phyloP scores from a whole-genome alignment of 1,284 basidiomycete genomes.

The Moesziomyces globuligerus region DNA sequence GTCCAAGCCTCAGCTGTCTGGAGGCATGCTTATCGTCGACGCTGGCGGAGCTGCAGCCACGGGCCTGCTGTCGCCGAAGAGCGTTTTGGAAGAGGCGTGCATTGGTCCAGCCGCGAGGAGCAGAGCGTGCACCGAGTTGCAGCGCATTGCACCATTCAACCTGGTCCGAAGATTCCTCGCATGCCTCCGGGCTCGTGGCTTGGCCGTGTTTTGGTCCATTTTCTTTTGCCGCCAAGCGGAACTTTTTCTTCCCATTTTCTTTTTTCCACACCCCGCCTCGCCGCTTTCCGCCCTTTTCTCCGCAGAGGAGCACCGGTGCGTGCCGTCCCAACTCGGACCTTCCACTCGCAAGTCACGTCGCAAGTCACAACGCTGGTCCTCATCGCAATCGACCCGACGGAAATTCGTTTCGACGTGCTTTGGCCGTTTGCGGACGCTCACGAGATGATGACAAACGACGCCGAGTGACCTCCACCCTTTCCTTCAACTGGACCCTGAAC shows the following conservation, averaged over 20 bases:
- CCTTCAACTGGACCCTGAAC: slow-evolving; percentile 9
- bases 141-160: neutral
- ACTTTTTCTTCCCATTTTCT: too few relatives aligned
- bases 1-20: too few relatives aligned
- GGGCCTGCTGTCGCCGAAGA: neutral
- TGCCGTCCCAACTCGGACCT: neutral
- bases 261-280: neutral
- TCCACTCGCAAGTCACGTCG: neutral
- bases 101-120: neutral
- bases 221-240: neutral
- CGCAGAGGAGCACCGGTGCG: too few relatives aligned
- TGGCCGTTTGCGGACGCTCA: too few relatives aligned
- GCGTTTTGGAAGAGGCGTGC: neutral
- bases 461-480: too few relatives aligned
- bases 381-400: neutral
- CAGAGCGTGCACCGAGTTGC: neutral
- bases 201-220: neutral
- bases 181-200: neutral
- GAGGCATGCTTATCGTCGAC: neutral
- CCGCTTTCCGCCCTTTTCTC: neutral
- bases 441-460: too few relatives aligned
- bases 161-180: neutral
- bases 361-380: too few relatives aligned
- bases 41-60: neutral
- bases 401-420: neutral